These are phyloP conservation scores for Fusarium bulbicola DNA, from an alignment of 2,329 filamentous ascomycete species.

Conservation along the genomic window DNA sequence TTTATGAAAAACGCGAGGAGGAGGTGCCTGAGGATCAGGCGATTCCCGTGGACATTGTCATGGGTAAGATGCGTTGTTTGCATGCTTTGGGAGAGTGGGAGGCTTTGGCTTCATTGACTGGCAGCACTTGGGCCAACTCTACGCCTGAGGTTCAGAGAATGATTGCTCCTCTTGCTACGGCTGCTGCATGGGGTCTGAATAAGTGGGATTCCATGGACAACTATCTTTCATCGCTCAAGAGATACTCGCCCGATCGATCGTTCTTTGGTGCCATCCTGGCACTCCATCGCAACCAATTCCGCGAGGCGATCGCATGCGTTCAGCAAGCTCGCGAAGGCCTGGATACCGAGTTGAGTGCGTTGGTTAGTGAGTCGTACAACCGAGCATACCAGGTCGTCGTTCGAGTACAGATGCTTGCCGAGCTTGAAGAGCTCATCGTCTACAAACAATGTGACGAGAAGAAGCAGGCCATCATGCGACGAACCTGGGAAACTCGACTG, in stretches of 20 bases:
- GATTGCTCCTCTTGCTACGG: constrained; percentile 93
- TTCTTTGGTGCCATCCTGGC: constrained; percentile 98
- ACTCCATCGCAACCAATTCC: constrained; percentile 94
- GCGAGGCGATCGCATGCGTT: constrained; percentile 88
- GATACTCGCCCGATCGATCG: constrained; percentile 89
- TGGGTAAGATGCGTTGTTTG: constrained; percentile 99
- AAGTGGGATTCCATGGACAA: constrained; percentile 99
- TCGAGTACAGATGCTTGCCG: constrained; percentile 97
- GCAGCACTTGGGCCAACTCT: constrained; percentile 94
- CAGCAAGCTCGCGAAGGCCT: constrained; percentile 91
- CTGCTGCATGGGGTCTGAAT: constrained; percentile 93
- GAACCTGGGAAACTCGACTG: constrained; percentile 94
- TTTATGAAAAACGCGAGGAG: constrained; percentile 86
- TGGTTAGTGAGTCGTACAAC: constrained; percentile 98
- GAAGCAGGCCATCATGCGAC: constrained; percentile 89
- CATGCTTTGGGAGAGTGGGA: constrained; percentile 99
- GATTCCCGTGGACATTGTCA: constrained; percentile 88
- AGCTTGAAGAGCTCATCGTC: constrained; percentile 95
- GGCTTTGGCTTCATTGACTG: constrained; percentile 83
- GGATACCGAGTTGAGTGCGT: constrained; percentile 92
- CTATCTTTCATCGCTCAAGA: constrained; percentile 94
- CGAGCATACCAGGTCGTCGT: constrained; percentile 98
- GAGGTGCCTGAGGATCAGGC: constrained; percentile 67
- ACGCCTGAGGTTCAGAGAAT: constrained; percentile 85
- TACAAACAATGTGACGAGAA: constrained; percentile 95